Evolutionary conservation across 2,329 filamentous ascomycete genomes (phyloP), one percentile per base, ranked within the genome.

Genomic region (Verticillium tricorpus): DNA sequence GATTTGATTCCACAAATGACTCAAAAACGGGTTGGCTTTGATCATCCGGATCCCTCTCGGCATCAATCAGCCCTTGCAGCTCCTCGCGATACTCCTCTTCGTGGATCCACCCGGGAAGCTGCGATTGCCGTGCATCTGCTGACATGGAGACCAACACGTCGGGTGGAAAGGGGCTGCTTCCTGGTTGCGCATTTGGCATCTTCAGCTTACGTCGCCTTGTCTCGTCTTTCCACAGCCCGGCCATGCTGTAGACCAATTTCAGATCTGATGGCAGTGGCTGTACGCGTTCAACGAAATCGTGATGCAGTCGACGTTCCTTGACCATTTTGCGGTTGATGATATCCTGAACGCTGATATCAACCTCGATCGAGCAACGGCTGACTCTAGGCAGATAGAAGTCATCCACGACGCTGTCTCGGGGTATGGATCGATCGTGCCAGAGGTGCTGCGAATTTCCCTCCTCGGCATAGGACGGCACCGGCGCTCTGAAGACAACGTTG

Each of bases 221-320:
- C 74, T 98, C 95, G 68, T 97, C 92, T 71, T 88, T 88, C 95
- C 95, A 99, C 2, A 99, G 77, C 0, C 91, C 90, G 61, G 92
- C 93, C 91, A 99, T 94, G 66, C 95, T 99, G 70, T 92, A 88
- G 5, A 99, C 93, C 12, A 97, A 82, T 70, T 96, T 97, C 70
- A 93, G 80, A 66, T 91, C 87, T 0, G 82, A 74, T 0, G 85
- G 79, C 22, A 89, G 73, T 3, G 91, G 88, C 39, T 83, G 79
- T 12, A 86, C 74, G 14, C 86, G 83, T 73, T 98, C 95, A 25
- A 89, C 78, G 68, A 99, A 97, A 69, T 93, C 88, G 70, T 97
- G 91, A 71, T 99, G 95, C 8, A 97, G 81, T 3, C 80, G 82
- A n/a, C 95, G 85, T 67, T 91, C 85, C 64, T 86, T 85, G 35